A percentile compares a stretch with the other conserved stretches of the same genome.
Conservation (phyloP, 371 early-diverging fungal genomes). For the Mucor ambiguus region DNA sequence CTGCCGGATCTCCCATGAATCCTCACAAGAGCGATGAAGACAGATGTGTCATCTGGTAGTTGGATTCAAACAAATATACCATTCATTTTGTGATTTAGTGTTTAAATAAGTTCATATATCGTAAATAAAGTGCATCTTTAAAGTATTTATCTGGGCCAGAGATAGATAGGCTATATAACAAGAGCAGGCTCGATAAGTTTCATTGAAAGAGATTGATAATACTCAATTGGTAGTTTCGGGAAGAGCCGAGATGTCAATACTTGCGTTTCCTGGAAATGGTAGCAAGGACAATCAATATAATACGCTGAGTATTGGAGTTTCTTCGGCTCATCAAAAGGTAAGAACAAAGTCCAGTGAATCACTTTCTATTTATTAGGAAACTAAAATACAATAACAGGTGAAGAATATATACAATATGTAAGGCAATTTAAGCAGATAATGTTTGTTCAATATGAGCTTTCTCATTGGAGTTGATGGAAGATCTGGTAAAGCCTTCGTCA, state of each 20-base stretch:
- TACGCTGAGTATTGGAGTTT: too few relatives aligned
- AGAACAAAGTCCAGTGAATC: too few relatives aligned
- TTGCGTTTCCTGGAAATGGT: too few relatives aligned
- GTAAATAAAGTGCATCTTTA: neutral
- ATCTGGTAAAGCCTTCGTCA: neutral
- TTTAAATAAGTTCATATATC: neutral
- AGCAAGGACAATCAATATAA: neutral
- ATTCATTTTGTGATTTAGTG: neutral
- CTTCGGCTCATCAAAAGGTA: too few relatives aligned
- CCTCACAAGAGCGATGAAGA: slow-evolving; percentile 29
- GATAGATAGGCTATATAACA: too few relatives aligned
- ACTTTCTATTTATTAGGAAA: neutral
- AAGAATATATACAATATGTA: neutral
- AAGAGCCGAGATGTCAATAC: too few relatives aligned
- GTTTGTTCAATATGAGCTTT: slow-evolving; percentile 7
- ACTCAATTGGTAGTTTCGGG: too few relatives aligned
- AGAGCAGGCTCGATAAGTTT: too few relatives aligned
- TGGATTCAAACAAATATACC: neutral
- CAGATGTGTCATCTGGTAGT: slow-evolving; percentile 53
- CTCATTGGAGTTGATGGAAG: neutral
- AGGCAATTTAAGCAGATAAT: neutral
- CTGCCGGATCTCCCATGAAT: slow-evolving; percentile 52
- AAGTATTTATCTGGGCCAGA: neutral
- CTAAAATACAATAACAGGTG: neutral
- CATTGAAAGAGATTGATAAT: too few relatives aligned